Evolutionary conservation across 1,139 yeast genomes (phyloP).

Genomic region (Candida sp.): DNA sequence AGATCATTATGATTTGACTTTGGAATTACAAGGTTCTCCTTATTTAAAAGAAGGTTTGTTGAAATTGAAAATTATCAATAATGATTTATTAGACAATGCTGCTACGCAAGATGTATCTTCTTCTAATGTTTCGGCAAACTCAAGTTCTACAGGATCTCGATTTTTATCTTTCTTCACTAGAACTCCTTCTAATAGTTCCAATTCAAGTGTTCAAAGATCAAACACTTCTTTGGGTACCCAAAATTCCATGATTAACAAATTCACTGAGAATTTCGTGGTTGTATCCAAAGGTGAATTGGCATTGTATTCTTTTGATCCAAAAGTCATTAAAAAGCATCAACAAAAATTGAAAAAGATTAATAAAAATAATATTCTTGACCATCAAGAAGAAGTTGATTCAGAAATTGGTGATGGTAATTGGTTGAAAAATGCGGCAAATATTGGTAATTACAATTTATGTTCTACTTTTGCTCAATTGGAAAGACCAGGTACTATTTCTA

Average conservation of each 20-base stretch:
- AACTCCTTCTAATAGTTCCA: constrained; percentile 6
- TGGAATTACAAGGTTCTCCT: constrained; percentile 72
- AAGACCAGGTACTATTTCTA: constrained; percentile 10
- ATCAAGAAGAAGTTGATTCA: constrained; percentile 13
- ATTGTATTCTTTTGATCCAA: constrained; percentile 50
- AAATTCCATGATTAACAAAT: constrained; percentile 21
- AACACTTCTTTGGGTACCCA: constrained; percentile 3
- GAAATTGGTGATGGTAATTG: constrained; percentile 67
- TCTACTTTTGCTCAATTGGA: constrained; percentile 48
- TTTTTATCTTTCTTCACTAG: constrained; percentile 20
- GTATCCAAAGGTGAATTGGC: constrained; percentile 57
- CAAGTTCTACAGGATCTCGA: constrained; percentile 14
- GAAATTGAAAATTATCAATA: constrained; percentile 44
- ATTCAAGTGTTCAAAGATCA: constrained; percentile 1
- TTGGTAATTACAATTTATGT: constrained; percentile 48
- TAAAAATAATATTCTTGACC: constrained; percentile 14
- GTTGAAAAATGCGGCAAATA: constrained; percentile 50
- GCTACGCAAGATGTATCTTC: constrained; percentile 15
- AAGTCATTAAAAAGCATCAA: constrained; percentile 40
- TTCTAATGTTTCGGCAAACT: constrained; percentile 22
- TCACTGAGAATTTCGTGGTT: constrained; percentile 50
- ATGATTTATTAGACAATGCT: constrained; percentile 35
- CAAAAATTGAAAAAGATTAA: constrained; percentile 25
- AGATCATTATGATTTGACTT: constrained; percentile 54
- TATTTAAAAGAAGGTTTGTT: constrained; percentile 77